Base-by-base conservation (phyloP, 257 asterid genomes). In the Asclepias syriaca region DNA sequence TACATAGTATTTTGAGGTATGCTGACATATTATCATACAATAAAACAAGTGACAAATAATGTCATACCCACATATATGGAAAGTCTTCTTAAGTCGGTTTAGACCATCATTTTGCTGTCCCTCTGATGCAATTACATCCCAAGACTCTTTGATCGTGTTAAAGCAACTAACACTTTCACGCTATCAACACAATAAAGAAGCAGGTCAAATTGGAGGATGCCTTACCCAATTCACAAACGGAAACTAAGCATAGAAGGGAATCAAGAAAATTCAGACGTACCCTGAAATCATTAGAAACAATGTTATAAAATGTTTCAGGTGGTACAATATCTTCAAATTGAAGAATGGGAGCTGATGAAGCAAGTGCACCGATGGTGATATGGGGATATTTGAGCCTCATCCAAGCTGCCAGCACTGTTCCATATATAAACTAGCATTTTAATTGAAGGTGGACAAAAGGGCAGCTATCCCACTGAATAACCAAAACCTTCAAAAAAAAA, bases 301-400 rank as follows among this genome's bases (percentile, higher is more conserved):
- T 89, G 78, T 91, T 85, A 70, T 94, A 94, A 78, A 83, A 94
- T 32, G 89, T 86, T 77, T 91, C 95, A 0, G 87, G 87, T 2
- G 96, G 96, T 71, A 91, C 89, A 66, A 94, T 49, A 76, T 94
- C 93, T 83, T 91, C 99, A 78, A 94, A 94, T 72, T 94, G 96
- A 75, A 91, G 96, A 77, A 94, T 40, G 24, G 99, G 97, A 0
- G 97, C 97, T 6, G 99, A 94, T 39, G 99, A 85, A 80, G 99
- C 89, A 51, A 94, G 90, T 8, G 97, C 99, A 70, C 97, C 99
- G n/a, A 94, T 80, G 72, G 97, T 89, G 68, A 91, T 74, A 71
- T 94, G 96, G 54, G 99, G 99, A 86, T 94, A 94, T 81, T 94
- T 94, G 73, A 94, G 91, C 84, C 97, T 82, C 96, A 89, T 89